Conservation (phyloP, 2,329 filamentous ascomycete genomes). For the Diaporthe batatas region DNA sequence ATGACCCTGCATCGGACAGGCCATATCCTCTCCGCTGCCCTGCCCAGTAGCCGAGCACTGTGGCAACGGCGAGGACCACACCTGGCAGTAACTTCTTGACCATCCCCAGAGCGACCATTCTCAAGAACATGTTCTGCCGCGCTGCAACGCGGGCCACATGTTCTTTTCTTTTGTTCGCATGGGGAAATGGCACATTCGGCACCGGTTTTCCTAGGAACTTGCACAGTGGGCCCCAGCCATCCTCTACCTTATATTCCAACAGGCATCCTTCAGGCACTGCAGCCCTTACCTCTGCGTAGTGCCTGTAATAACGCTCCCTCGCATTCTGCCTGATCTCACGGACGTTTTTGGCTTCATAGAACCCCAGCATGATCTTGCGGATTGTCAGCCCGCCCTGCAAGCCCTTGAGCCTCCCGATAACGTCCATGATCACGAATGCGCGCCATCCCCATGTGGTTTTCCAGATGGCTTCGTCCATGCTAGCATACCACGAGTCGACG, state of each 20-base stretch:
- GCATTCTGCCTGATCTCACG: conserved; percentile 37
- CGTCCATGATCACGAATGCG: conserved; percentile 24
- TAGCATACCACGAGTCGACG: conserved; percentile 50
- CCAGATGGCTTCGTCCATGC: conserved; percentile 43
- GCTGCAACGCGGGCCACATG: conserved; percentile 8
- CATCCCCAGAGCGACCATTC: conserved; percentile 9
- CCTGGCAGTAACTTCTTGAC: conserved; percentile 1
- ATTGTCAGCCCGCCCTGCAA: conserved; percentile 37
- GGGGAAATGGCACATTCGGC: conserved; percentile 38
- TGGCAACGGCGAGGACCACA: not conserved
- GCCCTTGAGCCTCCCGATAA: conserved; percentile 23
- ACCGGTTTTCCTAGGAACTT: conserved; percentile 39
- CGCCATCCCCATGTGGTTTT: conserved; percentile 34
- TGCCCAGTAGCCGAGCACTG: not conserved
- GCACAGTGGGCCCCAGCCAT: conserved; percentile 42
- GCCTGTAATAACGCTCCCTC: conserved; percentile 38
- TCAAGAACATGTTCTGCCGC: conserved; percentile 19
- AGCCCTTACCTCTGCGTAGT: conserved; percentile 37
- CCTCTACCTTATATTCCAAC: conserved; percentile 39
- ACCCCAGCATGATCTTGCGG: conserved; percentile 34
- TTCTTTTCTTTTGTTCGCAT: conserved; percentile 31
- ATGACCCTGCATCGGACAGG: not conserved
- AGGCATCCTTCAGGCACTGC: conserved; percentile 30
- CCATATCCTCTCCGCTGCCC: not conserved
- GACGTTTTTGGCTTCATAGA: conserved; percentile 24